Percentiles rank a stretch among this genome's conserved stretches.
Conservation (phyloP, 768 basidiomycete genomes). For the Zangia roseola region DNA sequence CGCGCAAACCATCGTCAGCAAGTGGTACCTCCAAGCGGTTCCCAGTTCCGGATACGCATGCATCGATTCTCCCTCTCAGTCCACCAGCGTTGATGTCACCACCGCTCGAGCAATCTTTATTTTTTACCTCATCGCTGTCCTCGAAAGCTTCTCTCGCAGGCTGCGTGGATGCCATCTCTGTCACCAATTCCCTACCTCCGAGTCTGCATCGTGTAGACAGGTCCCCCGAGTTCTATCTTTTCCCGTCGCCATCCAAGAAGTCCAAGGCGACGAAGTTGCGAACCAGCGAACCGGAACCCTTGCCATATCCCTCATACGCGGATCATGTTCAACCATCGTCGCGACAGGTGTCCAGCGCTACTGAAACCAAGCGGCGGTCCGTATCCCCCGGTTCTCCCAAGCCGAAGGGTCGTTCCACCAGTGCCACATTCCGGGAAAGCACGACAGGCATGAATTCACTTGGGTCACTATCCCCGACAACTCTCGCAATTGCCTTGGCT, state of each 20-base stretch:
- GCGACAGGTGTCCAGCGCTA: background rate
- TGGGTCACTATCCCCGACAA: conserved; percentile 24
- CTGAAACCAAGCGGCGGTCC: background rate
- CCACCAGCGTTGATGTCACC: conserved; percentile 59
- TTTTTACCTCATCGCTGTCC: conserved; percentile 40
- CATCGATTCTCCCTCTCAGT: conserved; percentile 49
- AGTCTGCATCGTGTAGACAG: background rate
- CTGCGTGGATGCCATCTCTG: background rate
- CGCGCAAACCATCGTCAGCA: background rate
- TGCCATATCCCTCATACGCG: conserved; percentile 27
- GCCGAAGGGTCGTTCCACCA: conserved; percentile 9
- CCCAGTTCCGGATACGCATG: conserved; percentile 28
- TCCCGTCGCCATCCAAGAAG: conserved; percentile 16
- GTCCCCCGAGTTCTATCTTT: conserved; percentile 17
- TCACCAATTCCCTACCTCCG: background rate
- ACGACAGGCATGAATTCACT: conserved; percentile 9
- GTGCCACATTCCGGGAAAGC: conserved; percentile 1
- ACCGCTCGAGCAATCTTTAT: conserved; percentile 53
- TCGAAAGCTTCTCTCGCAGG: conserved; percentile 17
- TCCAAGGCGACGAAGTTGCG: conserved; percentile 4
- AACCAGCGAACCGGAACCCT: conserved; percentile 7
- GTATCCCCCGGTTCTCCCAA: conserved; percentile 8
- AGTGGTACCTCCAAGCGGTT: conserved; percentile 5
- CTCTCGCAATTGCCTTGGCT: conserved; percentile 20
- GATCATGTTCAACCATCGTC: background rate